Evolutionary conservation across 805 yeast genomes (phyloP), one percentile per base, ranked within the genome.

Genomic region (Cyberlindnera subsufficiens): DNA sequence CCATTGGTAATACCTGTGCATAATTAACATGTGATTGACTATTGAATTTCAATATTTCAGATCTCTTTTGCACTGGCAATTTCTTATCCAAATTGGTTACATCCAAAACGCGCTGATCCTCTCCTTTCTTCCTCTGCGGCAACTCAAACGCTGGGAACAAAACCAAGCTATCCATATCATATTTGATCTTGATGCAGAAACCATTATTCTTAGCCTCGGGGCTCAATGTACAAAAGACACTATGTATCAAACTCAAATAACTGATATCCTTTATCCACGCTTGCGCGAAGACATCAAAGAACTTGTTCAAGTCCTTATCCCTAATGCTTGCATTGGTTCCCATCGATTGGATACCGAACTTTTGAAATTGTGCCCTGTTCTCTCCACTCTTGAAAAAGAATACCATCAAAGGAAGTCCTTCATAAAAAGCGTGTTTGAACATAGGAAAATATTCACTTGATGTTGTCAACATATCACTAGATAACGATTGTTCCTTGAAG

Each of bases 141-240:
- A 32, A 29, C n/a, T 40, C 37, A 39, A 58, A 60, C 6, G 59
- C 58, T 4, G 67, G 65, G 30, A 55, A 52, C 15, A 63, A 52
- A 1, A 44, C 49, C 20, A 71, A 50, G 1, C 54, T 50, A n/a
- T 50, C 50, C n/a, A 54, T 46, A 30, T 58, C 64, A 5, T 64
- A 63, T 22, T 54, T 56, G 16, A 74, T 58, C 42, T 60, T 60
- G 9, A 71, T 38, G 52, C 80, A 75, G 41, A 59, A 65, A 35
- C 76, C 62, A 14, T 58, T 53, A 5, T 46, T 42, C 1, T 45
- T 27, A 16, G 36, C 18, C 0, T 38, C 31, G 1, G 49, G 38
- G 39, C 63, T 61, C 4, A 68, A 55, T 3, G 73, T 67, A 46
- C 80, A 75, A 46, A 71, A 71, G 2, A 59, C 58, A 0, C 77